phyloP scores from a whole-genome alignment of 2,329 filamentous ascomycete genomes.

The Chrysosporium queenslandicum region DNA sequence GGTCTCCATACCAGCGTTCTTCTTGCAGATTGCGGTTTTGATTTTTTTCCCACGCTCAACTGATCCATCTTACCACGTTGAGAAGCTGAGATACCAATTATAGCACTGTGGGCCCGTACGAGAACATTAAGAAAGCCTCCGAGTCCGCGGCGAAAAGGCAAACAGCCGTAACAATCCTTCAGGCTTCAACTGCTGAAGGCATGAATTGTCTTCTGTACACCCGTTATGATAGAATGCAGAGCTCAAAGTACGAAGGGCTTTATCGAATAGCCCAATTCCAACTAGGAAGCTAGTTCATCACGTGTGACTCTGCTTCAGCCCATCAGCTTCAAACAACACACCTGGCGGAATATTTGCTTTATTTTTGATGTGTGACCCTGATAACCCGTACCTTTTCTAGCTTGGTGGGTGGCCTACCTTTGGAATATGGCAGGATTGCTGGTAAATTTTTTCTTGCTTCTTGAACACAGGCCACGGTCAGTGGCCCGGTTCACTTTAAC shows the following conservation, averaged over 20 bases:
- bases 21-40: background rate
- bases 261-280: background rate
- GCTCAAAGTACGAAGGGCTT: background rate
- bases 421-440: too few species aligned
- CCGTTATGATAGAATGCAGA: background rate
- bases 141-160: background rate
- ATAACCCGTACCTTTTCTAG: background rate
- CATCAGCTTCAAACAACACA: constrained; percentile 11
- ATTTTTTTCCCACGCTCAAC: background rate
- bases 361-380: background rate
- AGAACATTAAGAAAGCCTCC: background rate
- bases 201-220: too few species aligned
- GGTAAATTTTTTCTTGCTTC: too few species aligned
- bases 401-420: too few species aligned
- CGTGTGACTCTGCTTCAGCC: background rate
- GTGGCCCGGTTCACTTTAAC: background rate
- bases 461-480: too few species aligned
- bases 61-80: background rate
- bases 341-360: too few species aligned
- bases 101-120: background rate
- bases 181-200: background rate
- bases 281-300: background rate
- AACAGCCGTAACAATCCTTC: background rate
- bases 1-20: background rate
- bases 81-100: constrained; percentile 5